These are phyloP conservation scores for Collybia sp. DNA, from an alignment of 768 basidiomycete species.

Conservation along the genomic window DNA sequence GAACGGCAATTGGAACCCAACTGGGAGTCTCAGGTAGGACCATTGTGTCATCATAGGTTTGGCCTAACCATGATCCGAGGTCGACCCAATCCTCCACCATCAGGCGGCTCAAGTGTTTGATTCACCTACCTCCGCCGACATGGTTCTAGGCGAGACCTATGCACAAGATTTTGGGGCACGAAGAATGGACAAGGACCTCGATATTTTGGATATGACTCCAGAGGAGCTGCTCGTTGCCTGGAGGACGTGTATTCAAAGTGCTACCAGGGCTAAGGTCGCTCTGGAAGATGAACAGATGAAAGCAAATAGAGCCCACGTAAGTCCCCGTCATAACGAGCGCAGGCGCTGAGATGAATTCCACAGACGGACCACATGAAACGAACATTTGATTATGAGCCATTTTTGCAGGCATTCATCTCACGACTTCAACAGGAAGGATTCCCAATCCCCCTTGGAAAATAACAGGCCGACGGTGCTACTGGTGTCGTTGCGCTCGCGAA, in stretches of 20 bases:
- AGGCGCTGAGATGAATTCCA: constrained; percentile 1
- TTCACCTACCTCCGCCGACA: constrained; percentile 1
- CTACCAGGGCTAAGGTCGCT: constrained; percentile 31
- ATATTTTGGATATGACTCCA: constrained; percentile 38
- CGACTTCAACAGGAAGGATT: constrained; percentile 41
- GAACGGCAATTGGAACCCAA: constrained; percentile 38
- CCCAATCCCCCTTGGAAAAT: constrained; percentile 29
- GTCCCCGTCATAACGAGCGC: constrained; percentile 12
- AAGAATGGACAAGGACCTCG: constrained; percentile 35
- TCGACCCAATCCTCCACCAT: constrained; percentile 30
- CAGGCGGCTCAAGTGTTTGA: constrained; percentile 24
- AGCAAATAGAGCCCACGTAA: constrained; percentile 37
- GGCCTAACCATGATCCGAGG: constrained; percentile 19
- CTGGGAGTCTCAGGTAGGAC: constrained; percentile 33
- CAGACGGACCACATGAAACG: constrained; percentile 55
- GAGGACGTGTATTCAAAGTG: constrained; percentile 40
- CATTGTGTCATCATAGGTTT: not conserved
- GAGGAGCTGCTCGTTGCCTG: constrained; percentile 34
- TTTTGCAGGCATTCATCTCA: constrained; percentile 42
- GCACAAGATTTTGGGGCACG: constrained; percentile 40
- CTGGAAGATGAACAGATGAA: constrained; percentile 49
- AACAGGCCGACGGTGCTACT: no score
- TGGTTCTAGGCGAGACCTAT: constrained; percentile 25
- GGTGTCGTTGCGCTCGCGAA: no score
- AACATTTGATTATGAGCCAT: constrained; percentile 62